Evolutionary conservation across 495 filamentous ascomycete species (phyloP).

Genomic region (Baudoinia panamericana): DNA sequence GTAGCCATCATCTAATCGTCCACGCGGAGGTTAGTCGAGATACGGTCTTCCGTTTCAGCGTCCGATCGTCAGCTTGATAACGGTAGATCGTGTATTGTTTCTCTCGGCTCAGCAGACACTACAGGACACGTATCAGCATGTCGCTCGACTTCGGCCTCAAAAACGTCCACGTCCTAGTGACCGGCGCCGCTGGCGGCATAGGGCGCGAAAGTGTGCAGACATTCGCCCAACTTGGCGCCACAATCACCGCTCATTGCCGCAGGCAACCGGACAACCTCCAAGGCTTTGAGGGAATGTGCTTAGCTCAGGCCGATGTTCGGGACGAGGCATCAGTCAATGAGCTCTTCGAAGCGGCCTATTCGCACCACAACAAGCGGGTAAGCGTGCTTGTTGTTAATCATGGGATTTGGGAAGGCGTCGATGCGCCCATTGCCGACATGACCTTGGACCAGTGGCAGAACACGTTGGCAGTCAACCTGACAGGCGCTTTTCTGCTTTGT

Average conservation of each 20-base stretch:
- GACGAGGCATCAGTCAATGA: slow-evolving; percentile 6
- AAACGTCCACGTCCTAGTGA: slow-evolving; percentile 14
- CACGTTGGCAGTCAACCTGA: slow-evolving; percentile 17
- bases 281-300: not conserved
- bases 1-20: too few relatives aligned
- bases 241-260: slow-evolving; percentile 19
- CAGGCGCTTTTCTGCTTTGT: slow-evolving; percentile 17
- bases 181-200: slow-evolving; percentile 17
- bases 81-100: too few relatives aligned
- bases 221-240: slow-evolving; percentile 13
- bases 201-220: slow-evolving; percentile 11
- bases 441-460: slow-evolving; percentile 16
- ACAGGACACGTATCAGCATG: too few relatives aligned
- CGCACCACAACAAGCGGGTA: slow-evolving; percentile 12
- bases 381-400: slow-evolving; percentile 17
- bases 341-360: slow-evolving; percentile 9
- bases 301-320: slow-evolving; percentile 17
- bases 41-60: too few relatives aligned
- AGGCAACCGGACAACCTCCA: slow-evolving; percentile 7
- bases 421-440: slow-evolving; percentile 16
- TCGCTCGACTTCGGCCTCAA: slow-evolving; percentile 16
- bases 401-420: slow-evolving; percentile 14
- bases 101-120: too few relatives aligned
- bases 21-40: too few relatives aligned
- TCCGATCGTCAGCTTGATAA: too few relatives aligned